A percentile compares a stretch with the other conserved stretches of the same genome.
phyloP scores from a whole-genome alignment of 192 early-diverging fungal genomes.

The Haplosporangium gracile region DNA sequence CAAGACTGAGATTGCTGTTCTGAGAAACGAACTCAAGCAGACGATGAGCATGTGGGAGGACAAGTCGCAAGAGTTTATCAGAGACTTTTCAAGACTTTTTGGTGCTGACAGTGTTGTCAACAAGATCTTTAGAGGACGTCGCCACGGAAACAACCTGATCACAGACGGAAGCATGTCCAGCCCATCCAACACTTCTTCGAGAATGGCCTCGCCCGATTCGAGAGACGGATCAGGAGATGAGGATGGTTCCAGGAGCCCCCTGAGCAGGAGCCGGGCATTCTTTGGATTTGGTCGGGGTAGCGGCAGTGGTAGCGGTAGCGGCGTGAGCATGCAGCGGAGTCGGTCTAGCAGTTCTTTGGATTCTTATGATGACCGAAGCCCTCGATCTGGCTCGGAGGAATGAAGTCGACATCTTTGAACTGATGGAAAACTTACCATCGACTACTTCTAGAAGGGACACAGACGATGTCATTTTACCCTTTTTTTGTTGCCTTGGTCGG shows the following conservation, averaged over 20 bases:
- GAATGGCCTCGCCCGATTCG: constrained; percentile 41
- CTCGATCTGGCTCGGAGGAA: constrained; percentile 19
- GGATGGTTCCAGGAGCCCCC: constrained; percentile 25
- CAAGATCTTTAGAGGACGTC: constrained; percentile 58
- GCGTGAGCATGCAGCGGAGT: constrained; percentile 36
- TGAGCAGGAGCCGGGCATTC: constrained; percentile 27
- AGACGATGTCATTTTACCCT: neutral
- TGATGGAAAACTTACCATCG: too few relatives aligned
- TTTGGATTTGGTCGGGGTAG: constrained; percentile 32
- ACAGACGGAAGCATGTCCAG: constrained; percentile 35
- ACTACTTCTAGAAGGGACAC: neutral
- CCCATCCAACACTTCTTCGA: constrained; percentile 27
- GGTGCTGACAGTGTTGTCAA: constrained; percentile 71
- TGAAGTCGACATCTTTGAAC: too few relatives aligned
- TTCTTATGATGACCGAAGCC: constrained; percentile 35
- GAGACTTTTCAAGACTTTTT: constrained; percentile 72
- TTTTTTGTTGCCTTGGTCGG: neutral
- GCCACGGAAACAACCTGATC: constrained; percentile 32
- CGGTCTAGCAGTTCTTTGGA: constrained; percentile 31
- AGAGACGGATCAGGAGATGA: constrained; percentile 35
- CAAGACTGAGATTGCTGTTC: constrained; percentile 70
- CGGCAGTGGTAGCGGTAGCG: constrained; percentile 18
- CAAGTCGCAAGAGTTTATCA: constrained; percentile 80
- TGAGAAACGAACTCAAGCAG: constrained; percentile 74
- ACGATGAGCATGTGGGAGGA: constrained; percentile 79